Percentiles rank a stretch among this genome's conserved stretches.
Evolutionary conservation across 116 monocot genomes (phyloP).

Genomic region (Trichopus zeylanicus): DNA sequence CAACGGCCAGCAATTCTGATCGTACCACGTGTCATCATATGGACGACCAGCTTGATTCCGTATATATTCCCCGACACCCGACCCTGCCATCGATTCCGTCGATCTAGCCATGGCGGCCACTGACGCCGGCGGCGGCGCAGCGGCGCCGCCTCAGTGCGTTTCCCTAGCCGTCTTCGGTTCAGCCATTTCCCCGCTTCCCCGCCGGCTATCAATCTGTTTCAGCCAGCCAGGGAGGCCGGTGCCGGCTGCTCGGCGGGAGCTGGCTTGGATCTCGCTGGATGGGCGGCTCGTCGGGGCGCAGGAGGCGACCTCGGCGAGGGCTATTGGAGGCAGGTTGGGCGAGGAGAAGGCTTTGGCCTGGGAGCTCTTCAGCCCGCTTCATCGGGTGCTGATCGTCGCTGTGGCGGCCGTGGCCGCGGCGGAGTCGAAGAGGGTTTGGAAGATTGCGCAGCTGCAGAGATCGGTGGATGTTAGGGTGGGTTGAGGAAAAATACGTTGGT

Average conservation of each 20-base stretch:
- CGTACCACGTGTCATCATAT: too few relatives aligned
- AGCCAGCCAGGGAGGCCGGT: slow-evolving; percentile 6
- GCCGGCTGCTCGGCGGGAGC: slow-evolving; percentile 17
- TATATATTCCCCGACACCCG: too few relatives aligned
- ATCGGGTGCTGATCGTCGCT: slow-evolving; percentile 67
- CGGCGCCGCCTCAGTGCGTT: slow-evolving; percentile 10
- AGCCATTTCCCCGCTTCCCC: slow-evolving; percentile 2
- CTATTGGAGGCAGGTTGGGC: slow-evolving; percentile 29
- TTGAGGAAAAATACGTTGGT: not conserved
- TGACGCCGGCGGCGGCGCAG: slow-evolving; percentile 3
- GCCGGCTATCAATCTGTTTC: slow-evolving; percentile 19
- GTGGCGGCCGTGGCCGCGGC: slow-evolving; percentile 40
- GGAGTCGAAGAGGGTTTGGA: slow-evolving; percentile 19
- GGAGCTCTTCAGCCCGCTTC: slow-evolving; percentile 75
- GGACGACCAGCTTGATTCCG: too few relatives aligned
- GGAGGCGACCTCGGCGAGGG: slow-evolving; percentile 43
- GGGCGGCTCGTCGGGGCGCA: slow-evolving; percentile 43
- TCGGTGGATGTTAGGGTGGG: slow-evolving; percentile 69
- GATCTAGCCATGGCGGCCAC: too few relatives aligned
- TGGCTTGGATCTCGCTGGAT: slow-evolving; percentile 59
- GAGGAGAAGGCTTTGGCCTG: slow-evolving; percentile 47
- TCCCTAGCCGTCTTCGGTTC: slow-evolving; percentile 9
- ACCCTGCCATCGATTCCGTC: too few relatives aligned
- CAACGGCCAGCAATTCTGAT: too few relatives aligned
- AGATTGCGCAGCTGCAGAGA: slow-evolving; percentile 41